Evolutionary conservation across 2,329 filamentous ascomycete species (phyloP).

Genomic region (Aspergillus sojae): DNA sequence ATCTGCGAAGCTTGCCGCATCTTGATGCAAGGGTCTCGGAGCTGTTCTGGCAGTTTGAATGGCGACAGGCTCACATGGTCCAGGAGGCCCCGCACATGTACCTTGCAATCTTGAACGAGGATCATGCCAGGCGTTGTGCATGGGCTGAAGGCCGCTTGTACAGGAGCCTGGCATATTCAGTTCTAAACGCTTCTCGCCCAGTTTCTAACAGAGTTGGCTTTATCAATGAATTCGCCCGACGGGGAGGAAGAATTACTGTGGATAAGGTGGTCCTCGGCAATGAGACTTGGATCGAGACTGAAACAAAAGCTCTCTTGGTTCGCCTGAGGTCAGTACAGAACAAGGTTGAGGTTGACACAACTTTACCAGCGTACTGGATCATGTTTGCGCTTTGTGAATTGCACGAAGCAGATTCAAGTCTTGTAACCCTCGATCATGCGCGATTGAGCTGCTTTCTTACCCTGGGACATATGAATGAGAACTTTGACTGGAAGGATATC

Average conservation of each 20-base stretch:
- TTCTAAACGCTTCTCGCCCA: constrained; percentile 47
- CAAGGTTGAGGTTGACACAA: constrained; percentile 13
- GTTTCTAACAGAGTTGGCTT: constrained; percentile 19
- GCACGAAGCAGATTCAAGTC: constrained; percentile 19
- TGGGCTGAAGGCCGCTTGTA: constrained; percentile 58
- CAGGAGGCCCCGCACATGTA: constrained; percentile 55
- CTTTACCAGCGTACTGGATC: constrained; percentile 33
- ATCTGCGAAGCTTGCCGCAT: constrained; percentile 13
- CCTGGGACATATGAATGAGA: constrained; percentile 33
- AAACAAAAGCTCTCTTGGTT: constrained; percentile 23
- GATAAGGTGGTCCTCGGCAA: constrained; percentile 29
- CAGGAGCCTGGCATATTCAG: constrained; percentile 59
- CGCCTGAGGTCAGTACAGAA: constrained; percentile 25
- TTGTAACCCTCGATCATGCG: constrained; percentile 18
- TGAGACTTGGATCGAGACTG: constrained; percentile 20
- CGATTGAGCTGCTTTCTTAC: constrained; percentile 33
- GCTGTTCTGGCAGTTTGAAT: constrained; percentile 49
- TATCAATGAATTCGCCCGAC: constrained; percentile 40
- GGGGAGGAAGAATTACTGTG: constrained; percentile 38
- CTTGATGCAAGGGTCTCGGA: constrained; percentile 57
- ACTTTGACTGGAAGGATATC: constrained; percentile 58
- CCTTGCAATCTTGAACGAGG: constrained; percentile 65
- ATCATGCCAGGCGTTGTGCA: constrained; percentile 56
- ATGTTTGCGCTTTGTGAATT: constrained; percentile 39
- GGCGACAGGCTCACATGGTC: constrained; percentile 20